Conservation (phyloP, 2,329 filamentous ascomycete species). For the Talaromyces verruculosus region DNA sequence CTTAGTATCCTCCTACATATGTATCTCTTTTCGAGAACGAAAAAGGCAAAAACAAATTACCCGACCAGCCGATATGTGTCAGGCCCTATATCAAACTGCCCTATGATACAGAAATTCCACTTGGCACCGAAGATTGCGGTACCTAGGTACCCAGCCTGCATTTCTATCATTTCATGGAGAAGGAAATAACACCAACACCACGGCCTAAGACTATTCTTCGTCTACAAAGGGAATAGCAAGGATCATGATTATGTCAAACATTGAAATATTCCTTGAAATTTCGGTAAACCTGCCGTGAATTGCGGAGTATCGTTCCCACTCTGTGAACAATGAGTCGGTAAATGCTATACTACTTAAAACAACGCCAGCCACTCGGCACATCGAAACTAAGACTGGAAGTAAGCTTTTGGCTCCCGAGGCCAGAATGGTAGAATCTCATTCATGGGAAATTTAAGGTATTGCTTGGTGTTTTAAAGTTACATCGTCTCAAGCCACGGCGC, state of each 20-base stretch:
- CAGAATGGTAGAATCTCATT: neutral
- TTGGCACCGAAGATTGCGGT: neutral
- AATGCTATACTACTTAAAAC: neutral
- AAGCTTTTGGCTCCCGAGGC: neutral
- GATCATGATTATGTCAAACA: neutral
- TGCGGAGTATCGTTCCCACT: constrained; percentile 10
- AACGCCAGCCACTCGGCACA: neutral
- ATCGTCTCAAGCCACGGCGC: neutral
- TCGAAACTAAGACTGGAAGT: neutral
- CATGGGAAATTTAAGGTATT: constrained; percentile 10
- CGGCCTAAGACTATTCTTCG: neutral
- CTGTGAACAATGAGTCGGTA: neutral
- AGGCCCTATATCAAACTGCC: neutral
- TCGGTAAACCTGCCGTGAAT: neutral
- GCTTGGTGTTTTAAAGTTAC: neutral
- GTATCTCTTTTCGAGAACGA: neutral
- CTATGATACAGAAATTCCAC: neutral
- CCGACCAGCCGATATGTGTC: neutral
- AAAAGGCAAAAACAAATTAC: neutral
- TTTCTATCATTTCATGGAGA: neutral
- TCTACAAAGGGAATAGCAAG: neutral
- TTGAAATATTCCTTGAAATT: neutral
- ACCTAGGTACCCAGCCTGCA: neutral
- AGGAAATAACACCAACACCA: neutral
- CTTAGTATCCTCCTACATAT: neutral